Base-by-base conservation (phyloP, 768 basidiomycete genomes). In the Pleurotus giganteus region DNA sequence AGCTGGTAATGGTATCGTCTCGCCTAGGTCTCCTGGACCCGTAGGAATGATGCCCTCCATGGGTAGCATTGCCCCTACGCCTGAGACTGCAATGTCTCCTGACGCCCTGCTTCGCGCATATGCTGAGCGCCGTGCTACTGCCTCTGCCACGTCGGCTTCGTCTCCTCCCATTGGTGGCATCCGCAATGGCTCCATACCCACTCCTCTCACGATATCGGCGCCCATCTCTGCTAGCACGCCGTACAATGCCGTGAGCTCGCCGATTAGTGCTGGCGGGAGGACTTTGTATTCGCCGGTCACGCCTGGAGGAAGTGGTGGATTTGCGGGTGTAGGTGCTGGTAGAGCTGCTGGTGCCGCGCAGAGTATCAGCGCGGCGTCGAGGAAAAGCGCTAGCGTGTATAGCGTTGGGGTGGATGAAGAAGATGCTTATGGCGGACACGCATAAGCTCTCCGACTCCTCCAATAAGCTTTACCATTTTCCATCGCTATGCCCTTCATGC, bases 21-120 rank as follows among this genome's bases (percentile, higher is more conserved):
- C 55, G 13, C 50, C 28, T 21, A 26, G 32, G 15, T 34, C 46
- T 21, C 15, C 49, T 49, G 49, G 39, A 32, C 26, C 61, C 13
- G 57, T 54, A 17, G 63, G 57, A 2, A 56, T 63, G 60, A 67
- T 64, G 61, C 74, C 70, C 39, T 61, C 66, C 43, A 71, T 67
- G 68, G 55, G 47, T 54, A 59, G 65, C 37, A 74, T 69, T 66
- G 65, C 67, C 37, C 64, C 68, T 26, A 62, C 66, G 39, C 73
- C 71, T 1, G 66, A 70, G 1, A 65, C 46, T 45, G 75, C 80
- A 23, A 79, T 77, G 71, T 72, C 73, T 54, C 89, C 89, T 2
- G 89, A 91, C 63, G 89, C 82, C 23, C 87, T 91, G 84, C 74
- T 91, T 42, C 82, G 85, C 32, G 86, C 85, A 1, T 90, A 89